Evolutionary conservation across 148 eudicot species (phyloP), one percentile per base, ranked within the genome.

Genomic region (Camellia granthamiana): DNA sequence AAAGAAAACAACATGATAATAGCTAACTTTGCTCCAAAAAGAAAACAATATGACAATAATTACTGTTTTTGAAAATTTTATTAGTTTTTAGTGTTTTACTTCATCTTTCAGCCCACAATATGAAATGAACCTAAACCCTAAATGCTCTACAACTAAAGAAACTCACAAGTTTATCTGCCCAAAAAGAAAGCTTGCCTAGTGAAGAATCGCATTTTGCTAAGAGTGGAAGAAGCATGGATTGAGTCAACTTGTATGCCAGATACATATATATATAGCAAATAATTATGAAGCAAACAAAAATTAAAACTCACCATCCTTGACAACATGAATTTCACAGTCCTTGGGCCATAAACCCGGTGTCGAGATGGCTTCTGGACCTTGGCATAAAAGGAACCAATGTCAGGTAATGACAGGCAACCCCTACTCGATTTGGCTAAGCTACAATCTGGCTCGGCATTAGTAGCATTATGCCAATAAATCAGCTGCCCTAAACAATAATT

Each of bases 401-500:
- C 99, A 7, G 99, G 99, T 77, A 96, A 84, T 42, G 90, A 89
- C 83, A 96, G 87, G 85, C 99, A 96, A 62, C 99, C 99, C 86
- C 92, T 89, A 80, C 95, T 88, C 43, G 90, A 90, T 86, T 83
- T 87, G 72, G 88, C 83, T 69, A 96, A 89, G 78, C 74, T 85
- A 72, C 87, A 83, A 86, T 96, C 99, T 23, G 98, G 99, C 18
- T 92, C 95, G 59, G 93, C 88, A 77, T 90, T 88, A 52, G 90
- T 83, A 79, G 93, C 98, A 81, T 86, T 90, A 80, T 93, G 87
- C 99, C 99, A 96, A 86, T 82, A 92, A 51, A 96, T 92, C 77
- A 96, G 88, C 88, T 96, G 98, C 81, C 97, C 99, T 81, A 96
- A 77, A 85, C 98, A 93, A 87, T 96, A 96, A 85, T 89, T 92